These are phyloP conservation scores for Quercus phellos DNA, from an alignment of 331 rosid genomes.

Conservation along the genomic window DNA sequence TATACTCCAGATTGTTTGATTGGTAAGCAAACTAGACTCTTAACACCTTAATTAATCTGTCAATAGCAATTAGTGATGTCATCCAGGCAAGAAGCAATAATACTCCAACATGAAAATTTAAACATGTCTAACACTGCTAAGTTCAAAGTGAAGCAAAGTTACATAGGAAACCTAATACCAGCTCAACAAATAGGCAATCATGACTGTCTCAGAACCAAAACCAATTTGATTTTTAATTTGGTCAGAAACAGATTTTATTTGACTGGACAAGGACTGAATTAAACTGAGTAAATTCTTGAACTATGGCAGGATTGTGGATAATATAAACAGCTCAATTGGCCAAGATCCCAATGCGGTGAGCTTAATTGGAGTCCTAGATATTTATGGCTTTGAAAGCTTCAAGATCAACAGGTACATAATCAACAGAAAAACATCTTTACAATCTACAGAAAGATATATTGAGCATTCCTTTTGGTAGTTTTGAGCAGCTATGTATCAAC, in stretches of 20 bases:
- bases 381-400: constrained; percentile 88
- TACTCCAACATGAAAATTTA: not conserved
- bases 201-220: not conserved
- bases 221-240: not conserved
- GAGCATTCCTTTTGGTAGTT: constrained; percentile 37
- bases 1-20: constrained; percentile 68
- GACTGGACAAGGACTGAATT: constrained; percentile 12
- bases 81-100: not conserved
- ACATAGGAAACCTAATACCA: not conserved
- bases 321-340: constrained; percentile 78
- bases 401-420: constrained; percentile 69
- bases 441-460: not conserved
- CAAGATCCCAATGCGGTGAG: constrained; percentile 68
- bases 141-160: not conserved
- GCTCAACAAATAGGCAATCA: not conserved
- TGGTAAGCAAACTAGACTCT: constrained; percentile 44
- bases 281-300: constrained; percentile 13
- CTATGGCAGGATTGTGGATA: constrained; percentile 74
- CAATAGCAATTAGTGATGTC: not conserved
- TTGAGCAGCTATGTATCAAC: constrained; percentile 89
- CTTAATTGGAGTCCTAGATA: constrained; percentile 86
- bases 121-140: not conserved
- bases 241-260: not conserved
- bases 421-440: constrained; percentile 19
- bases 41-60: not conserved